Evolutionary conservation across 192 early-diverging fungal species (phyloP).

Genomic region (Backusella morwellensis): DNA sequence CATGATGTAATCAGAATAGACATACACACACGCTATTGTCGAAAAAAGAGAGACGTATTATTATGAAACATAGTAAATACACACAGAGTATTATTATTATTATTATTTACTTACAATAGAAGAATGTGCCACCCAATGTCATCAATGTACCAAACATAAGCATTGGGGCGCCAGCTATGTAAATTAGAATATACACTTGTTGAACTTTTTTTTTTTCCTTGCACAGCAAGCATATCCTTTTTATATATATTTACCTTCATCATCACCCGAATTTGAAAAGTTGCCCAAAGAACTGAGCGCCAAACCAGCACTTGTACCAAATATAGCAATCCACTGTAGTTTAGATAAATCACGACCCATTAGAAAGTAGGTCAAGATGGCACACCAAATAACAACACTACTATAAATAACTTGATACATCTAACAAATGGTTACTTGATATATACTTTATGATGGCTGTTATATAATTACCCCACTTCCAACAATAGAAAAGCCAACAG

Average conservation of each 20-base stretch:
- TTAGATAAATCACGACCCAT: slow-evolving; percentile 44
- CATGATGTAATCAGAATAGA: slow-evolving; percentile 51
- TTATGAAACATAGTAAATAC: background rate
- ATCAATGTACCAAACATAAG: slow-evolving; percentile 51
- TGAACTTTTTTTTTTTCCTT: background rate
- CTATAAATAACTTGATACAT: slow-evolving; percentile 65
- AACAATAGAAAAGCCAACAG: slow-evolving; percentile 55
- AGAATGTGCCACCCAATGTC: slow-evolving; percentile 51
- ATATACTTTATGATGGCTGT: background rate
- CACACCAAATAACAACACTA: slow-evolving; percentile 64
- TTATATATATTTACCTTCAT: slow-evolving; percentile 1
- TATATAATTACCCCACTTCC: slow-evolving; percentile 52
- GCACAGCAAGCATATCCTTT: background rate
- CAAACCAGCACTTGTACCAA: slow-evolving; percentile 53
- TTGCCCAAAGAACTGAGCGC: slow-evolving; percentile 51
- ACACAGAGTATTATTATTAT: background rate
- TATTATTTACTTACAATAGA: slow-evolving; percentile 34
- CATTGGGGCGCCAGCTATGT: slow-evolving; percentile 8
- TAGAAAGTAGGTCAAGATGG: slow-evolving; percentile 54
- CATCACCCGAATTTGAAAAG: background rate
- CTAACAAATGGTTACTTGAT: slow-evolving; percentile 23
- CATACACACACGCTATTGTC: slow-evolving; percentile 53
- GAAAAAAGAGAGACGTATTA: background rate
- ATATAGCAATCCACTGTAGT: slow-evolving; percentile 52
- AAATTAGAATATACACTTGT: background rate